Base-by-base conservation (phyloP, 441 rosid species). In the Erodium texanum region DNA sequence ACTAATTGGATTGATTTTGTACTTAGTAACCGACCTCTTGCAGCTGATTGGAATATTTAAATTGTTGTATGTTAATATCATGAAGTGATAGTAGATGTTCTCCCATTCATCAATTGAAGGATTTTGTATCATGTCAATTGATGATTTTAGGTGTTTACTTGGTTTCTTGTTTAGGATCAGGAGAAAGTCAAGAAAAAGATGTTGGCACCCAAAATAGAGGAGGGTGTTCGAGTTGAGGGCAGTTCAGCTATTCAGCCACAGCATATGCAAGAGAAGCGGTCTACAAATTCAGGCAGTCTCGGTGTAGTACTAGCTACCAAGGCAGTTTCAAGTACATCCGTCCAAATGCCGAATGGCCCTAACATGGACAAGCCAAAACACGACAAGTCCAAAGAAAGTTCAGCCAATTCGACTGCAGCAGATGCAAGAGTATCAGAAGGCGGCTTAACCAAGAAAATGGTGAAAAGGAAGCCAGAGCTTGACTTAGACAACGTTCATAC, bases 401-500 rank as follows among this genome's bases (percentile, higher is more conserved):
- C 78, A 67, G 67, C 82, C 78, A 75, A 56, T 71, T 74, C 86
- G 62, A 48, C 59, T 52, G 34, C 34, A 29, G 89, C 83, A 1
- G 89, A 85, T 20, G 73, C 74, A n/a, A 91, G 82, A 78, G 69
- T 68, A 43, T 80, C 66, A 22, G 89, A 85, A 14, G 83, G 77
- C 32, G 70, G 71, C n/a, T 12, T 68, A 71, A 59, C 69, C 14
- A 84, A 84, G 86, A 86, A 87, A 68, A 86, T 78, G 83, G 74
- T 70, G 5, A 94, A 85, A 80, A 82, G 89, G 83, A 92, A 86
- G 71, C 75, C 86, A 2, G 99, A 87, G 68, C 70, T 64, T 5
- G 86, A 78, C 59, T 29, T 29, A 29, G 34, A 29, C 34, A 29
- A 29, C 6, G 6, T 29, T 7, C 34, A 29, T 29, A 7, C 34